These are phyloP conservation scores for Halocafeteria seosinensis DNA, from an alignment of 108 stramenopile species.

Conservation along the genomic window DNA sequence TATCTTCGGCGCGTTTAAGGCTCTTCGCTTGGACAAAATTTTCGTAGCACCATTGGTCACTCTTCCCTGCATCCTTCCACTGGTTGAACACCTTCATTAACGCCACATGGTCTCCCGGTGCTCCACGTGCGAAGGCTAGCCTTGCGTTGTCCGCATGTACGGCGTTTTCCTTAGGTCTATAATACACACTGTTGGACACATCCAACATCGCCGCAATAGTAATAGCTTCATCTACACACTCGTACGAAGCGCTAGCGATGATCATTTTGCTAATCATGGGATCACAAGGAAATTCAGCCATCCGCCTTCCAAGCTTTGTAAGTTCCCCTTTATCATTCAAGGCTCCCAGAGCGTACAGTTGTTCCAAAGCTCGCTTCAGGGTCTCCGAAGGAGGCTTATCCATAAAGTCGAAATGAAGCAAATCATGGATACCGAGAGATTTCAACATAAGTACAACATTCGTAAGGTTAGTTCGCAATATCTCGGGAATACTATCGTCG, in stretches of 20 bases:
- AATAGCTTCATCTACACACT: constrained; percentile 69
- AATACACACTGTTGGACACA: constrained; percentile 74
- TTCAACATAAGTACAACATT: constrained; percentile 96
- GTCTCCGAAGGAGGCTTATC: constrained; percentile 83
- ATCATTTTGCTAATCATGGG: constrained; percentile 90
- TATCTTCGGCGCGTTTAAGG: constrained; percentile 79
- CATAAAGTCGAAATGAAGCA: constrained; percentile 97
- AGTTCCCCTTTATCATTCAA: constrained; percentile 90
- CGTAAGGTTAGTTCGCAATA: constrained; percentile 88
- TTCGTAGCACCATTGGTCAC: constrained; percentile 92
- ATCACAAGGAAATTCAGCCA: constrained; percentile 97
- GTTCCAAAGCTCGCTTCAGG: constrained; percentile 77
- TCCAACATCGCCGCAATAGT: constrained; percentile 86
- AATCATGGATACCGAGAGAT: constrained; percentile 87
- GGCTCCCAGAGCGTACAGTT: constrained; percentile 96
- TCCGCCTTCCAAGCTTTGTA: constrained; percentile 86
- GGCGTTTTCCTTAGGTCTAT: constrained; percentile 86
- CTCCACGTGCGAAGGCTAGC: constrained; percentile 84
- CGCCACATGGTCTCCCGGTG: constrained; percentile 82
- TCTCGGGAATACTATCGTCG: constrained; percentile 90
- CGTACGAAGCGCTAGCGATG: constrained; percentile 77
- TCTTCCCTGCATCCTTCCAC: constrained; percentile 79
- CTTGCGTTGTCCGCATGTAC: constrained; percentile 91
- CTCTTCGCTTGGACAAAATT: constrained; percentile 84
- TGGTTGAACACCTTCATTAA: constrained; percentile 70